These are phyloP conservation scores for Sugiyamaella xylanicola DNA, from an alignment of 1,139 yeast genomes.

Conservation along the genomic window DNA sequence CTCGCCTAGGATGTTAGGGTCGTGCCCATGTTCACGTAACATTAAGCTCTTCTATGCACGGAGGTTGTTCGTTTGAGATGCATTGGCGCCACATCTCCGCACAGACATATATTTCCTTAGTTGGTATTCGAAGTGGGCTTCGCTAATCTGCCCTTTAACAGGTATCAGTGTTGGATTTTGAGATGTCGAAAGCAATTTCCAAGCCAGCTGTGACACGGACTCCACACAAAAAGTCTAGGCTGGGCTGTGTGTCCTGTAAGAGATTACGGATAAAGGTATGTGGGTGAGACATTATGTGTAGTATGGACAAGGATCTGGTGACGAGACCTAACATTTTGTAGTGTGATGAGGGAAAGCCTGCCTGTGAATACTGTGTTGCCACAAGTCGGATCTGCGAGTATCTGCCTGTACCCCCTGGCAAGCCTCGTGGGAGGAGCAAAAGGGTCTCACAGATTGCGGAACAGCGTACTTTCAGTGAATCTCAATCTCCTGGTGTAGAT, in stretches of 20 bases:
- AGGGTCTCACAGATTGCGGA: slow-evolving; percentile 6
- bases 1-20: too few species aligned
- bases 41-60: too few species aligned
- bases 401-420: slow-evolving; percentile 14
- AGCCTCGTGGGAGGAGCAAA: slow-evolving; percentile 16
- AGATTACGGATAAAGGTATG: slow-evolving; percentile 24
- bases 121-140: too few species aligned
- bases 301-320: too few species aligned
- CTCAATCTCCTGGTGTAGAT: neutral
- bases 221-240: slow-evolving; percentile 21
- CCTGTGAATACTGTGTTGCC: slow-evolving; percentile 21
- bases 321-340: neutral
- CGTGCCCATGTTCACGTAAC: too few species aligned
- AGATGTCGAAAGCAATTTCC: neutral
- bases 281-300: too few species aligned
- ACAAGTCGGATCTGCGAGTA: slow-evolving; percentile 18
- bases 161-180: too few species aligned
- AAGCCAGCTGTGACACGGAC: neutral
- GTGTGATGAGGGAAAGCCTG: slow-evolving; percentile 21
- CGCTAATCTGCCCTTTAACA: too few species aligned
- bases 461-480: neutral
- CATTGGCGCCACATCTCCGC: too few species aligned
- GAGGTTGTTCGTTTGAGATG: too few species aligned
- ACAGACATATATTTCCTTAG: too few species aligned
- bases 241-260: slow-evolving; percentile 26